Base-by-base conservation (phyloP, 345 rosid genomes). In the Leavenworthia alabamica region DNA sequence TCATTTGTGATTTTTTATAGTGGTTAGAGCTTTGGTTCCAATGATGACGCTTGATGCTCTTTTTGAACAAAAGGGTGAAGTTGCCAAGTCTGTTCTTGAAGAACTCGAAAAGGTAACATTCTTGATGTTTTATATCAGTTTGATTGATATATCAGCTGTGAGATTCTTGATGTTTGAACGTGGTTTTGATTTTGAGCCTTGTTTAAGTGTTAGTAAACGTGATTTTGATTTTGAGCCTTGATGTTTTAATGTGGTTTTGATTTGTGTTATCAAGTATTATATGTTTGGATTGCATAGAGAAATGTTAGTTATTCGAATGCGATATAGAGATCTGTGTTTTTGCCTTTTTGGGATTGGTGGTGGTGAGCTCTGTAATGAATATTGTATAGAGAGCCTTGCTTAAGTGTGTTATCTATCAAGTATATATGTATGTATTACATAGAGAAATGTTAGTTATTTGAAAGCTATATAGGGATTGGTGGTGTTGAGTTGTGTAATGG, bases 31-130 rank as follows among this genome's bases (percentile, higher is more conserved):
- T 79, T 52, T 83, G 52, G 97, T 90, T 48, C 99, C 97, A 2
- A 75, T 90, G 78, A 86, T 94, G 86, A 72, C 78, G 5, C 67
- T 94, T 62, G 97, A 90, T 60, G 95, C 86, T 59, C 89, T 94
- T 35, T 94, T 90, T 71, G 97, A 94, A 57, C 99, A 94, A 68
- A 93, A 94, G 78, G 92, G 96, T 8, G 99, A 94, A 74, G 96
- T 94, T 28, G 99, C 99, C 36, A 84, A 77, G 79, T 72, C 95
- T 81, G 97, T 94, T 66, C 76, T 84, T 67, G 90, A 90, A 64
- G 99, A 94, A 56, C 97, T 94, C 29, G 97, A 82, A 69, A 94
- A 94, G 97, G 97, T 86, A n/a, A n/a, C n/a, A n/a, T n/a, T n/a
- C n/a, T n/a, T n/a, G n/a, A n/a, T n/a, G n/a, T n/a, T n/a, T n/a